These are phyloP conservation scores for Phytophthora pini DNA, from an alignment of 352 stramenopile genomes.

Conservation along the genomic window DNA sequence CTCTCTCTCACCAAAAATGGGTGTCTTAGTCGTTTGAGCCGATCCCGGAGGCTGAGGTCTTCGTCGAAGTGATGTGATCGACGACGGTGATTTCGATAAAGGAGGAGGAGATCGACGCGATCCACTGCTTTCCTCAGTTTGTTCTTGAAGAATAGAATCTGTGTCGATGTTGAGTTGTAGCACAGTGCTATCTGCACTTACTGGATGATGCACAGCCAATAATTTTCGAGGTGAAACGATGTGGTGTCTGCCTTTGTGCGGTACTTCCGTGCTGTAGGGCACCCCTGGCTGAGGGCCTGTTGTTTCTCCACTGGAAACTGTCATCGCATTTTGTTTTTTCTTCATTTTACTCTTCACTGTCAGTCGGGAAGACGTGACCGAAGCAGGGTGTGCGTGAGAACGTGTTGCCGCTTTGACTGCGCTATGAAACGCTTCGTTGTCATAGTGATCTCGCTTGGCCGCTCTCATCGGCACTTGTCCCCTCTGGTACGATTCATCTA, in stretches of 20 bases:
- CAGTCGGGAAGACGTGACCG: constrained; percentile 24
- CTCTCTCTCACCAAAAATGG: constrained; percentile 27
- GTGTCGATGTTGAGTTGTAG: constrained; percentile 25
- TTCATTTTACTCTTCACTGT: constrained; percentile 34
- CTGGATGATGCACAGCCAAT: constrained; percentile 22
- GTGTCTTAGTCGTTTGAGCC: constrained; percentile 2
- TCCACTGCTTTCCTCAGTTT: constrained; percentile 4
- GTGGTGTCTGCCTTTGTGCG: not conserved
- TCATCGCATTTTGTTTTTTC: constrained; percentile 17
- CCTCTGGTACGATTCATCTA: constrained; percentile 30
- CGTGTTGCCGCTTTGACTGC: constrained; percentile 22
- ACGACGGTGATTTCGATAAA: constrained; percentile 15
- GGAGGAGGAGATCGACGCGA: constrained; percentile 10
- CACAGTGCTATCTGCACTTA: not conserved
- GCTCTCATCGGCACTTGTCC: constrained; percentile 29
- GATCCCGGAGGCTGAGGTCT: constrained; percentile 10
- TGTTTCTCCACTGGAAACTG: not conserved
- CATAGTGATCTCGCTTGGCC: constrained; percentile 12
- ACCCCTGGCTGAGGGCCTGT: constrained; percentile 40
- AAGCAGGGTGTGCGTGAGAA: constrained; percentile 20
- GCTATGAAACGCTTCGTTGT: constrained; percentile 20
- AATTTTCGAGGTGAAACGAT: constrained; percentile 46
- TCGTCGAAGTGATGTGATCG: constrained; percentile 9
- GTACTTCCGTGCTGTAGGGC: constrained; percentile 41
- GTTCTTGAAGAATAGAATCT: not conserved